phyloP scores from a whole-genome alignment of 2,329 filamentous ascomycete species.

The Calonectria pseudoreteaudii region DNA sequence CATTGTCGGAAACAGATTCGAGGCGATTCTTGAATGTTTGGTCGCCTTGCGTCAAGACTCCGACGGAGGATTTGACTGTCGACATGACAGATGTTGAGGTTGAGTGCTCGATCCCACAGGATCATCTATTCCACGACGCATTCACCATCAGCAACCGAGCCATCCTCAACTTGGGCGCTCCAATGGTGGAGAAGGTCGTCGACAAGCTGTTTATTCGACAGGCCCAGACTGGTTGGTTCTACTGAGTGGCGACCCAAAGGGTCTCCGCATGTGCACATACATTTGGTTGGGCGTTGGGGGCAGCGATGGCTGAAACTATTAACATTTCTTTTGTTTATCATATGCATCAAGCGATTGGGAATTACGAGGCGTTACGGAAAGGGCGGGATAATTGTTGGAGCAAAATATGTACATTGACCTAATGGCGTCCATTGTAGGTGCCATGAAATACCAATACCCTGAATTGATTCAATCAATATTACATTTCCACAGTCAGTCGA shows the following conservation, averaged over 20 bases:
- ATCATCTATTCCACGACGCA: conserved; percentile 65
- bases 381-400: background rate
- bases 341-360: background rate
- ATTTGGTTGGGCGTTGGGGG: conserved; percentile 48
- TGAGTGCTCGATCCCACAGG: conserved; percentile 56
- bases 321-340: background rate
- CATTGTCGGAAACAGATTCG: conserved; percentile 42
- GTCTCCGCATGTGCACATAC: background rate
- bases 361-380: background rate
- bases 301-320: conserved; percentile 9
- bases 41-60: conserved; percentile 53
- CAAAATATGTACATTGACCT: background rate
- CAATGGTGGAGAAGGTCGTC: conserved; percentile 32
- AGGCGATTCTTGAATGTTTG: conserved; percentile 56
- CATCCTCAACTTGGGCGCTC: conserved; percentile 35
- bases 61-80: conserved; percentile 28
- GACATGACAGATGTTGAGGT: conserved; percentile 20
- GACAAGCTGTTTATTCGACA: conserved; percentile 39
- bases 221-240: conserved; percentile 33
- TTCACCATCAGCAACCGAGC: conserved; percentile 58
- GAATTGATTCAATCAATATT: background rate
- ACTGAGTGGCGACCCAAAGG: conserved; percentile 34
- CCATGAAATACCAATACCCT: background rate
- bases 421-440: background rate
- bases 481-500: background rate